Percentiles rank a stretch among this genome's conserved stretches.
Conservation (phyloP, 495 filamentous ascomycete genomes). For the Trichoderma parareesei region DNA sequence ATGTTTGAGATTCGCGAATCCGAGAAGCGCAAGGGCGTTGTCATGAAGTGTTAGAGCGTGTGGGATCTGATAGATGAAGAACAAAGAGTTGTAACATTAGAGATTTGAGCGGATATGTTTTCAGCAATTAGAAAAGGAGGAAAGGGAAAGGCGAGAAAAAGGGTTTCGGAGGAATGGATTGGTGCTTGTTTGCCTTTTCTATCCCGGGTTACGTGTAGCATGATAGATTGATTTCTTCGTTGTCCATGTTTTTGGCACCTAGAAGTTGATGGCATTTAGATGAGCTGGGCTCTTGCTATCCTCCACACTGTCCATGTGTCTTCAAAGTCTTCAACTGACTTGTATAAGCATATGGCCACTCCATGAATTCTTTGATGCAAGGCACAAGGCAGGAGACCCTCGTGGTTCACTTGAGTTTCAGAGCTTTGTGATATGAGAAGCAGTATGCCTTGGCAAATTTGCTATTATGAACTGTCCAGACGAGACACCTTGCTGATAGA, state of each 20-base stretch:
- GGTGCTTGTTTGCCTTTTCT: background rate
- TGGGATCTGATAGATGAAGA: background rate
- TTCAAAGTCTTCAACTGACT: too few species aligned
- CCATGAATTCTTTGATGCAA: too few species aligned
- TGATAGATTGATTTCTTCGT: background rate
- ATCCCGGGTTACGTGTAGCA: background rate
- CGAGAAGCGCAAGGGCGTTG: conserved; percentile 73
- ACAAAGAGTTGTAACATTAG: background rate
- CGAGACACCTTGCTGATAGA: too few species aligned
- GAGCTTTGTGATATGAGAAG: too few species aligned
- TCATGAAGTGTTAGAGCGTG: conserved; percentile 63
- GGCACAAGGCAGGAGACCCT: too few species aligned
- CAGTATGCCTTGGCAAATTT: too few species aligned
- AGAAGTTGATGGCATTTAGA: too few species aligned
- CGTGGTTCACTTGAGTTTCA: too few species aligned
- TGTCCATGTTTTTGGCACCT: background rate
- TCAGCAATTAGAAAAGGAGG: background rate
- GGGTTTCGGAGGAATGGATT: background rate
- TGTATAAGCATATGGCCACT: too few species aligned
- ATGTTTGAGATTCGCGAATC: conserved; percentile 94
- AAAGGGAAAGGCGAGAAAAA: background rate
- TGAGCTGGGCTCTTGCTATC: too few species aligned
- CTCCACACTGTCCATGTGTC: too few species aligned
- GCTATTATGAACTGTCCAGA: too few species aligned
- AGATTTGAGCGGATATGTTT: background rate